A percentile compares a stretch with the other conserved stretches of the same genome.
These are phyloP conservation scores for Chlorella sp. DNA, from an alignment of 139 green algal genomes.

Conservation along the genomic window DNA sequence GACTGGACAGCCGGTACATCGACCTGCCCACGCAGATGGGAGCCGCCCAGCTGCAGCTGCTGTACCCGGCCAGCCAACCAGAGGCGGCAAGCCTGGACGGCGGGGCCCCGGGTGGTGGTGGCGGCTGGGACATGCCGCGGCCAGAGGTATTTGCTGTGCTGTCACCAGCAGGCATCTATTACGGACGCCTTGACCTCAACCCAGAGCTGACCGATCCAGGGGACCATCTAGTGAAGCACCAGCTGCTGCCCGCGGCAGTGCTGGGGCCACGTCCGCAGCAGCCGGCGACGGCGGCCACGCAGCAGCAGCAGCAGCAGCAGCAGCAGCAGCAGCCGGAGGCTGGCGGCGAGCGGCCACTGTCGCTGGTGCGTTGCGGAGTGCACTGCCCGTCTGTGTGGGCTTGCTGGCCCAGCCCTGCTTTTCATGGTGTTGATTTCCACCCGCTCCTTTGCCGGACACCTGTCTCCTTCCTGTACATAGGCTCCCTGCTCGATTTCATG, in stretches of 20 bases:
- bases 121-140: conserved; percentile 4
- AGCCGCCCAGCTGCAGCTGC: conserved; percentile 42
- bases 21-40: conserved; percentile 38
- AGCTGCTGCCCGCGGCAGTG: conserved; percentile 31
- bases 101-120: neutral
- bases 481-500: neutral
- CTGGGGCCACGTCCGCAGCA: neutral
- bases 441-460: too few relatives aligned
- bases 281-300: neutral
- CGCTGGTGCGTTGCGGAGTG: conserved; percentile 38
- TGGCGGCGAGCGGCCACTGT: conserved; percentile 42
- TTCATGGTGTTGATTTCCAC: neutral
- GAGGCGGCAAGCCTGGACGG: neutral
- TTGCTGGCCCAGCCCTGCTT: neutral
- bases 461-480: neutral
- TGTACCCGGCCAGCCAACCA: conserved; percentile 23
- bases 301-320: neutral
- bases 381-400: neutral
- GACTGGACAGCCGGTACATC: neutral
- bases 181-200: conserved; percentile 38
- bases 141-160: conserved; percentile 52
- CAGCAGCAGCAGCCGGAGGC: neutral
- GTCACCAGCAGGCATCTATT: conserved; percentile 51
- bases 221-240: conserved; percentile 40
- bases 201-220: conserved; percentile 3